Percentiles rank a stretch among this genome's conserved stretches.
These are phyloP conservation scores for Solanum piurae DNA, from an alignment of 257 asterid species.

Conservation along the genomic window DNA sequence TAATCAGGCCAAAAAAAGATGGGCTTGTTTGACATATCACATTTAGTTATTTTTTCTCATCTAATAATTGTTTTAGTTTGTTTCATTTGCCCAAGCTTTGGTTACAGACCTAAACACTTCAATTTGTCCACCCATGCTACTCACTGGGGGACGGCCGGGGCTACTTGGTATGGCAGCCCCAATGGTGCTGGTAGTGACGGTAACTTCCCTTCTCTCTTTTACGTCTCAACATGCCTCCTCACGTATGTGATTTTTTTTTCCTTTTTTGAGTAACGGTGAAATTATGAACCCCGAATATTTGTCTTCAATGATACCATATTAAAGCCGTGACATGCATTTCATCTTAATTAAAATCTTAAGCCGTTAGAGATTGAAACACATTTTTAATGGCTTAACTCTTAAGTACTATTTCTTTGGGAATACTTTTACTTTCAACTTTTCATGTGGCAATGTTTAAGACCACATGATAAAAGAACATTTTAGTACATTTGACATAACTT, in stretches of 20 bases:
- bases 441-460: not conserved
- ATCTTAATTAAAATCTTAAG: not conserved
- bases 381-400: not conserved
- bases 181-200: constrained; percentile 72
- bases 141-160: constrained; percentile 49
- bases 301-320: not conserved
- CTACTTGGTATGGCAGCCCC: constrained; percentile 73
- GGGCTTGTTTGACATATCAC: not conserved
- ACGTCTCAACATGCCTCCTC: not conserved
- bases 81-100: constrained; percentile 10
- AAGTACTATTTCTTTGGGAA: too few relatives aligned
- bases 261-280: too few relatives aligned
- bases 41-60: not conserved
- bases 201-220: not conserved
- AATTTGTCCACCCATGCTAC: constrained; percentile 18
- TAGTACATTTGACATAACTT: not conserved
- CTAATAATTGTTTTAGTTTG: constrained; percentile 12
- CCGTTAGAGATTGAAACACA: not conserved
- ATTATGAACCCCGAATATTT: not conserved
- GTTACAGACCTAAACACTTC: constrained; percentile 20
- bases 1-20: not conserved
- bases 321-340: not conserved
- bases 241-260: not conserved
- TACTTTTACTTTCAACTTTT: too few relatives aligned
- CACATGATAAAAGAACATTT: too few relatives aligned